These are phyloP conservation scores for Murraya koenigii DNA, from an alignment of 345 rosid species.

Conservation along the genomic window DNA sequence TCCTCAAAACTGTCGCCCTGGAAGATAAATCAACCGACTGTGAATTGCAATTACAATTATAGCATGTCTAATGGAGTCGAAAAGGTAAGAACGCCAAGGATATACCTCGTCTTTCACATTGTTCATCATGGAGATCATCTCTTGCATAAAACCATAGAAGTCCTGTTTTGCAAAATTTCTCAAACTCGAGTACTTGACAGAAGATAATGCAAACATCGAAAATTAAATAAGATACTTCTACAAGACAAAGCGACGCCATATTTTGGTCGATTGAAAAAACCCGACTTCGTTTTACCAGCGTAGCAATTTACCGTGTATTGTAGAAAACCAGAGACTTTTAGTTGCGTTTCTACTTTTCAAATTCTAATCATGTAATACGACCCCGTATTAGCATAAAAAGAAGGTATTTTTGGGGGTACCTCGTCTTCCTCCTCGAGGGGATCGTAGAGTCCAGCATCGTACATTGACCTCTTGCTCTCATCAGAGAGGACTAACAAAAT, in stretches of 20 bases:
- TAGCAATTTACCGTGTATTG: too few species aligned
- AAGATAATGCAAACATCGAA: background rate
- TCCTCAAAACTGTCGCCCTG: conserved; percentile 88
- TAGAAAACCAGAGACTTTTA: background rate
- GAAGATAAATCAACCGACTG: background rate
- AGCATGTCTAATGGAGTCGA: background rate
- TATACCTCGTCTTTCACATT: conserved; percentile 74
- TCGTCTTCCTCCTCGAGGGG: conserved; percentile 66
- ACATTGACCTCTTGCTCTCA: conserved; percentile 61
- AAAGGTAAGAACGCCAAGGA: background rate
- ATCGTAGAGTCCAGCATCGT: conserved; percentile 84
- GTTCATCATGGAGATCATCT: conserved; percentile 91
- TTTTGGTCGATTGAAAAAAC: background rate
- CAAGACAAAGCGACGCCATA: background rate
- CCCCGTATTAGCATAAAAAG: background rate
- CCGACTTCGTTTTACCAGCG: background rate
- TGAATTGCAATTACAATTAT: background rate
- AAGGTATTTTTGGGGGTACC: conserved; percentile 32
- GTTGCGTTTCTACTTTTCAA: background rate
- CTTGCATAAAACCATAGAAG: conserved; percentile 83
- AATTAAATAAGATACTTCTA: background rate
- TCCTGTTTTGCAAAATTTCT: conserved; percentile 42
- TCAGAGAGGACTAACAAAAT: conserved; percentile 58
- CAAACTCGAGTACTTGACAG: conserved; percentile 3
- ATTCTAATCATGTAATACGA: background rate